Percentiles rank a stretch among this genome's conserved stretches.
Evolutionary conservation across 495 filamentous ascomycete genomes (phyloP).

Genomic region (Aspergillus indologenus): DNA sequence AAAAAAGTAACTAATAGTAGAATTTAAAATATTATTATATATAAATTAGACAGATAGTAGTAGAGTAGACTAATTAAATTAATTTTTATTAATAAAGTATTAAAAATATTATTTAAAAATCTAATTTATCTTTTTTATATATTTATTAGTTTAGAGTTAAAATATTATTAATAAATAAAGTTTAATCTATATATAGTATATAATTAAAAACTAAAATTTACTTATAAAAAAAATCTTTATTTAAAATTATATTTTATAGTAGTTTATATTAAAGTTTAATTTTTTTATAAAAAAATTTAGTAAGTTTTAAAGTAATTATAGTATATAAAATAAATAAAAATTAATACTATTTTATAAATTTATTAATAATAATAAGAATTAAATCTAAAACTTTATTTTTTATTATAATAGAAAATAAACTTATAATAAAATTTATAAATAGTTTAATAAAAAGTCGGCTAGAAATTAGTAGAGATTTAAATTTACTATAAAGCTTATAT

Average conservation of each 20-base stretch:
- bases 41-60: background rate
- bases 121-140: background rate
- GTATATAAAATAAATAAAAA: constrained; percentile 12
- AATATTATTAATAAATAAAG: background rate
- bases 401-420: background rate
- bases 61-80: background rate
- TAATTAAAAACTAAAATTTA: background rate
- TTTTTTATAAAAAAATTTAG: background rate
- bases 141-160: background rate
- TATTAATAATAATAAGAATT: constrained; percentile 3
- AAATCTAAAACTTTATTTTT: constrained; percentile 1
- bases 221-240: background rate
- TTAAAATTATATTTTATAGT: background rate
- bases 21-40: background rate
- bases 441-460: background rate
- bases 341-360: constrained; percentile 6
- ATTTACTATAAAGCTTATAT: background rate
- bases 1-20: background rate
- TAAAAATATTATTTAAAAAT: background rate
- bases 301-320: constrained; percentile 7
- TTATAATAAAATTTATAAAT: background rate
- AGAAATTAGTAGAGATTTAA: background rate
- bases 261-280: background rate
- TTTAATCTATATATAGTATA: constrained; percentile 7
- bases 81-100: background rate